Base-by-base conservation (phyloP, 139 green algal species). In the Micractinium sp. region DNA sequence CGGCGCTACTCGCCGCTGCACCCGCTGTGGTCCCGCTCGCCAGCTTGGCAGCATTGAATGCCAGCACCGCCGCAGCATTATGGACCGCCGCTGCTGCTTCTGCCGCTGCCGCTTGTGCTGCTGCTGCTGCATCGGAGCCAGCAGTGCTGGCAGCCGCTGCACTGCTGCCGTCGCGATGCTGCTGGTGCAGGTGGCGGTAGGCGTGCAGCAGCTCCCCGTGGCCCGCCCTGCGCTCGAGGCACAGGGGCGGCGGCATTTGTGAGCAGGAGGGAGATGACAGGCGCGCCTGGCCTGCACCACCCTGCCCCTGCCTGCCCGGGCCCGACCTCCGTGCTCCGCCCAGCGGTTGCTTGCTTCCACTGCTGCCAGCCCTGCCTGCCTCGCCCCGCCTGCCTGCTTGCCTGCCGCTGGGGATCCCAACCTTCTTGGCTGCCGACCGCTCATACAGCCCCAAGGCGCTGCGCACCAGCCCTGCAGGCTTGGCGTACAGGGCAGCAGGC, bases 401-500 rank as follows among this genome's bases (percentile, higher is more conserved):
- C 85, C 87, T 89, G 61, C 60, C 27, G 25, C 82, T 89, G 1
- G 86, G 69, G 63, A 96, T 87, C 1, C 89, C 86, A 19, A 95
- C 60, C 53, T 84, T 36, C 81, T 92, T 92, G 20, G 85, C 87
- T 22, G 90, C 90, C 19, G 60, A 56, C 3, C 41, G 82, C 78
- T 97, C 94, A 29, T 93, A 92, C 20, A 97, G 91, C 15, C 95
- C 95, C 63, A 97, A 91, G n/a, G 90, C 92, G 1, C 82, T 81
- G n/a, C 92, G 92, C 2, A 96, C 86, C 25, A 79, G 56, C 61
- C 92, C 89, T 87, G 83, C 67, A 27, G 20, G 27, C 16, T 3
- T 0, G 20, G 2, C 19, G 3, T 25, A 53, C 78, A 38, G n/a
- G 53, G 27, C 0, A 47, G 14, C 5, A 71, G 16, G 79, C 31